phyloP scores from a whole-genome alignment of 352 stramenopile genomes.

The Globisporangium orthogonon region DNA sequence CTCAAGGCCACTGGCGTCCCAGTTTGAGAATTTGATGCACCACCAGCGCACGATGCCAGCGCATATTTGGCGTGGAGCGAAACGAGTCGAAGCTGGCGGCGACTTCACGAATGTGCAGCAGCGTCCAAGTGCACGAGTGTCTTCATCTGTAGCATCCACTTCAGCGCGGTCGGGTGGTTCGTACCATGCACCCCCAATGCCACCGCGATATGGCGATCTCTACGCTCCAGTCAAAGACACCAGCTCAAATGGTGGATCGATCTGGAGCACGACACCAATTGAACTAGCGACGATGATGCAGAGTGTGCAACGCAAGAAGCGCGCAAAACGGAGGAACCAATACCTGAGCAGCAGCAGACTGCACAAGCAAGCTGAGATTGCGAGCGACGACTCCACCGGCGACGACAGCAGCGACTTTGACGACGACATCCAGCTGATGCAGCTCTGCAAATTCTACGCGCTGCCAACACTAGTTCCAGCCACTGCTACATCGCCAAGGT shows the following conservation, averaged over 20 bases:
- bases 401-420: constrained; percentile 10
- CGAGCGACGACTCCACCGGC: constrained; percentile 7
- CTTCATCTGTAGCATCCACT: too few relatives aligned
- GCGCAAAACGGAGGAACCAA: background rate
- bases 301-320: background rate
- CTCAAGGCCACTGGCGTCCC: background rate
- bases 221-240: background rate
- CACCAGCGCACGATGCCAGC: constrained; percentile 1
- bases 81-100: background rate
- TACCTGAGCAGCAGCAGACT: background rate
- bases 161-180: too few relatives aligned
- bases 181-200: too few relatives aligned
- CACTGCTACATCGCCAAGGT: background rate
- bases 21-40: background rate
- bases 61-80: background rate
- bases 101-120: too few relatives aligned
- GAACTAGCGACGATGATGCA: constrained; percentile 11
- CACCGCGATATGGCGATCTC: too few relatives aligned
- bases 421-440: background rate
- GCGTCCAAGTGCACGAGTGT: too few relatives aligned
- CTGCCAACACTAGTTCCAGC: constrained; percentile 1
- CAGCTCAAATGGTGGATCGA: background rate
- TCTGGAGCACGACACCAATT: constrained; percentile 6
- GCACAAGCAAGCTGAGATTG: background rate
- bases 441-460: constrained; percentile 4